A percentile compares a stretch with the other conserved stretches of the same genome.
Evolutionary conservation across 495 filamentous ascomycete genomes (phyloP).

Genomic region (Friedmanniomyces simplex): DNA sequence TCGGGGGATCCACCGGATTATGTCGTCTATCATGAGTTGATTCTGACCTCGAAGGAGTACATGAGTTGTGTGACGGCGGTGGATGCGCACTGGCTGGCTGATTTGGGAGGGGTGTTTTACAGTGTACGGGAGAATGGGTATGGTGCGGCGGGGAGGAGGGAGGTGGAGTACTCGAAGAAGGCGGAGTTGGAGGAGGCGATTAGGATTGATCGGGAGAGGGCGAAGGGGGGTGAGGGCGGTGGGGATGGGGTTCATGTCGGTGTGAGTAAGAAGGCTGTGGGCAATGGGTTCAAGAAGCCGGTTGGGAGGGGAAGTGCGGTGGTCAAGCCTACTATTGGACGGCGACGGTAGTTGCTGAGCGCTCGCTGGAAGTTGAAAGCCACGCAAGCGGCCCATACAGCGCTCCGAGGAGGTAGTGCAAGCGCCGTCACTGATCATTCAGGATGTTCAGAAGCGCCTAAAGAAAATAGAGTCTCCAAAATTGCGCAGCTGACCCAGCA

Average conservation of each 20-base stretch:
- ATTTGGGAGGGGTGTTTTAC: slow-evolving; percentile 98
- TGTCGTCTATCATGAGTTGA: slow-evolving; percentile 96
- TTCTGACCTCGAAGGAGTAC: slow-evolving; percentile 94
- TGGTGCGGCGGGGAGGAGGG: slow-evolving; percentile 76
- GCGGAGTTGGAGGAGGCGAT: slow-evolving; percentile 95
- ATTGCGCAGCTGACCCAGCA: too few species aligned
- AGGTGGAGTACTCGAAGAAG: slow-evolving; percentile 87
- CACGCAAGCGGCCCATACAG: too few species aligned
- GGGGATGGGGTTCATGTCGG: slow-evolving; percentile 27
- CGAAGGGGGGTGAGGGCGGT: slow-evolving; percentile 46
- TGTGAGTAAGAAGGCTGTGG: neutral
- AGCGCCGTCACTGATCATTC: too few species aligned
- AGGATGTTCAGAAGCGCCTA: too few species aligned
- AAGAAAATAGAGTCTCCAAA: too few species aligned
- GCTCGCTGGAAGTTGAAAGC: too few species aligned
- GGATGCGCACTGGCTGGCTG: slow-evolving; percentile 96
- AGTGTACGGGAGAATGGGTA: slow-evolving; percentile 97
- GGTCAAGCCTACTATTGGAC: slow-evolving; percentile 12
- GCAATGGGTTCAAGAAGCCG: neutral
- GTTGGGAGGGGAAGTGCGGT: slow-evolving; percentile 10
- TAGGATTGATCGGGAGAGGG: slow-evolving; percentile 70
- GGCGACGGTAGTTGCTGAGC: neutral
- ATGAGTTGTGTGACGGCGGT: slow-evolving; percentile 97
- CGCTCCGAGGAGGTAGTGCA: too few species aligned
- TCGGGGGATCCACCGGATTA: slow-evolving; percentile 91